Percentiles rank a stretch among this genome's conserved stretches.
These are phyloP conservation scores for Inonotus obliquus DNA, from an alignment of 1,284 basidiomycete genomes.

Conservation along the genomic window DNA sequence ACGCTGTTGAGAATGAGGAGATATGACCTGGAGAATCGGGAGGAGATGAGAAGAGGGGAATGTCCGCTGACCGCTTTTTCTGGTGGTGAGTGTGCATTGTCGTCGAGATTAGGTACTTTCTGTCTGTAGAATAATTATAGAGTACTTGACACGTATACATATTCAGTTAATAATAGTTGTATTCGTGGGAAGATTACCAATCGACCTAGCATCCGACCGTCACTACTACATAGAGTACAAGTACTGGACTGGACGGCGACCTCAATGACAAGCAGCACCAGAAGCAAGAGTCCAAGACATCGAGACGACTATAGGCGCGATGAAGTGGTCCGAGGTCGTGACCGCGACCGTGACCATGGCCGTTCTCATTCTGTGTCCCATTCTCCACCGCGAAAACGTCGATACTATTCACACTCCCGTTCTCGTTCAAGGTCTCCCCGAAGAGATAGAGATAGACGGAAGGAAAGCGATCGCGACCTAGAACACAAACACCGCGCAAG, in stretches of 20 bases:
- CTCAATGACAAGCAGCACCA: background rate
- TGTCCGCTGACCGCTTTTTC: no score
- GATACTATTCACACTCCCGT: conserved; percentile 23
- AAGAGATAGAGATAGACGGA: conserved; percentile 21
- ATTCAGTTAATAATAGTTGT: no score
- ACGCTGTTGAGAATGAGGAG: conserved; percentile 19
- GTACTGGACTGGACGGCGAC: no score
- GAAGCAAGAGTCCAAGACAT: conserved; percentile 21
- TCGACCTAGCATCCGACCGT: no score
- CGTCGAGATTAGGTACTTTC: background rate
- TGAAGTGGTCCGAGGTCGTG: background rate
- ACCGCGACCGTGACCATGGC: background rate
- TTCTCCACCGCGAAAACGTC: conserved; percentile 9
- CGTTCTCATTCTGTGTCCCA: conserved; percentile 6
- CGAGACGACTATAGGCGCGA: background rate
- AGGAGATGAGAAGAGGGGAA: background rate
- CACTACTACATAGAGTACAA: no score
- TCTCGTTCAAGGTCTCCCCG: conserved; percentile 23
- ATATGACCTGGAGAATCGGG: background rate
- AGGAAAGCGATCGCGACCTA: conserved; percentile 24
- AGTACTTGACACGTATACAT: no score
- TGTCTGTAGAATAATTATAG: no score
- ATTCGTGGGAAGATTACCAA: no score
- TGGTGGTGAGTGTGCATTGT: background rate
- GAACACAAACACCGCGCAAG: conserved; percentile 20